Base-by-base conservation (phyloP, 2,329 filamentous ascomycete genomes). In the Aspergillus clavatus region DNA sequence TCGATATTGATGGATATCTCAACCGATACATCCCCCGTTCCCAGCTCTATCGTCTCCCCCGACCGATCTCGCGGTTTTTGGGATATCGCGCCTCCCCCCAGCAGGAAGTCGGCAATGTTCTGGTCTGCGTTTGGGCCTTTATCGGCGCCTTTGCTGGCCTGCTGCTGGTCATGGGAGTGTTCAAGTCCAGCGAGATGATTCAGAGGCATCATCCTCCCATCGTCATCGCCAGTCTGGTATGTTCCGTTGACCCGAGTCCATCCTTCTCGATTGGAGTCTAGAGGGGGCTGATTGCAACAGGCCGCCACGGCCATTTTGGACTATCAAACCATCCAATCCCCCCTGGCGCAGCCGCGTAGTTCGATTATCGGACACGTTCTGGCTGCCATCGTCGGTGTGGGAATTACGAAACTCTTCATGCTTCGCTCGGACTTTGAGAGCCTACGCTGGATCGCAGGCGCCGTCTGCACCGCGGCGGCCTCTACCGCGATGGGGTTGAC, bases 401-500 rank as follows among this genome's bases (percentile, higher is more conserved):
- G 58, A 23, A 45, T 65, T 33, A 65, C 60, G 6, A 61, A 62
- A 39, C 47, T 66, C 0, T 65, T 62, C 46, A 62, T 57, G 14
- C 52, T 66, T 3, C 65, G 63, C 43, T 53, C 53, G 3, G 55
- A 62, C 33, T 64, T 58, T 39, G 53, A 58, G 39, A 58, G 54
- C 11, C 47, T 61, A 18, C 60, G 53, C 43, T 63, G 56, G 61
- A 50, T 64, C n/a, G 61, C 62, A 11, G 62, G 60, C 7, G 60
- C 61, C 1, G 51, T 66, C n/a, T 63, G 58, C 1, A 57, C 56
- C 0, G 53, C 59, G 1, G 29, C 54, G 10, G 55, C 58, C 2
- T 55, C 62, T 16, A 53, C 63, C 8, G 60, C 61, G 4, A 66
- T 66, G 63, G 58, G 62, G 35, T 45, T 66, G 37, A 66, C 63